A percentile compares a stretch with the other conserved stretches of the same genome.
Evolutionary conservation across 176 grass and related monocot species (phyloP).

Genomic region (Oryza australiensis): DNA sequence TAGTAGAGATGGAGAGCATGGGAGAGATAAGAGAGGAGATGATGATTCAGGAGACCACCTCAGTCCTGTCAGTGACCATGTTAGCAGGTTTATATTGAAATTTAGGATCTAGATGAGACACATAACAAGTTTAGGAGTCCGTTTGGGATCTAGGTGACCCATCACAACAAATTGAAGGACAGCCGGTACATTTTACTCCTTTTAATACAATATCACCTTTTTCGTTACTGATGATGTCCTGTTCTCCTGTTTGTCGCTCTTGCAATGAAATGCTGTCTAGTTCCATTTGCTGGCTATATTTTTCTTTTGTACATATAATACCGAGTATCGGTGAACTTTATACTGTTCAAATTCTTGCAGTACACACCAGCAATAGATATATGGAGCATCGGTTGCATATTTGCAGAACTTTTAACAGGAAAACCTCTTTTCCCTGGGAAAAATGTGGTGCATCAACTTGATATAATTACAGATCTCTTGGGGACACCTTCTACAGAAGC

Average conservation of each 20-base stretch:
- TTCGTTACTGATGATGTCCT: background rate
- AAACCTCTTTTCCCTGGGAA: conserved; percentile 79
- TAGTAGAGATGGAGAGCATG: background rate
- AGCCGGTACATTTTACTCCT: background rate
- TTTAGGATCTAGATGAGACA: background rate
- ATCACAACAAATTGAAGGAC: background rate
- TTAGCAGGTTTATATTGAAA: background rate
- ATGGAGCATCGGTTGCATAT: conserved; percentile 89
- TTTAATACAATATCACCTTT: background rate
- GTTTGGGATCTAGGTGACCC: background rate
- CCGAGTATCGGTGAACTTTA: background rate
- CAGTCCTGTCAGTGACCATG: background rate
- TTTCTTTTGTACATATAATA: background rate
- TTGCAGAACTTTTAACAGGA: conserved; percentile 73
- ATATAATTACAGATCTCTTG: conserved; percentile 72
- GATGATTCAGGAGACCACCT: background rate
- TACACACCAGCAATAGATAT: conserved; percentile 90
- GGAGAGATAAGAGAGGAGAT: background rate
- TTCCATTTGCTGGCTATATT: background rate
- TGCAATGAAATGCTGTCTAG: background rate
- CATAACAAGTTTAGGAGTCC: background rate
- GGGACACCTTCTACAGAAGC: conserved; percentile 66
- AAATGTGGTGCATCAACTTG: conserved; percentile 79
- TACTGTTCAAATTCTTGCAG: conserved; percentile 36
- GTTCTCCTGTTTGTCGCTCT: background rate